Evolutionary conservation across 352 stramenopile genomes (phyloP), one percentile per base, ranked within the genome.

Genomic region (Thraustochytrium sp.): DNA sequence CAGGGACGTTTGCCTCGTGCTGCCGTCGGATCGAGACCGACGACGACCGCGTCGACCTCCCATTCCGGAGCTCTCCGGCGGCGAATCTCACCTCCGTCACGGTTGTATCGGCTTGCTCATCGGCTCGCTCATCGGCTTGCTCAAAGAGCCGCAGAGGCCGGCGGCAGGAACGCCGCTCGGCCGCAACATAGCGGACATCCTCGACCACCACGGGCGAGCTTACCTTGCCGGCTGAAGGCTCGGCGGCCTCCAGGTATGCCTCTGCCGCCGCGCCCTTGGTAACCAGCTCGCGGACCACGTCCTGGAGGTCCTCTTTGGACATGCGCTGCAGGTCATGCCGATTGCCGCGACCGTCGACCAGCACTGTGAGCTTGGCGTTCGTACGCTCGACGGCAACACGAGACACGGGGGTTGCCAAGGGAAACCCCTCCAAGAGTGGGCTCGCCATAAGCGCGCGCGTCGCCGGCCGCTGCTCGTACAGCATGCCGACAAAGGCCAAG

Each of bases 381-480:
- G 0, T 3, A 48, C 13, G 13, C 61, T 49, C 61, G n/a, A 18
- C 36, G 13, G 13, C 61, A 26, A 0, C 61, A 18, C 9, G 38
- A 5, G 8, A 23, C 2, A 3, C 31, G n/a, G 55, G n/a, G 36
- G 18, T 31, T 4, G 55, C 21, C 11, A 38, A 21, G 55, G 16
- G 18, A 31, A 26, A 29, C 36, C 18, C 31, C 18, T 3, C 9
- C 40, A 75, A 23, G 11, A 80, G 46, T 26, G 68, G 37, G 26
- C 31, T 63, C 38, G 68, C 34, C 23, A 44, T 8, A 18, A 80
- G 9, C 13, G 46, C 51, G 21, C 76, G 29, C 46, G 68, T 80
- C 13, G 68, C 68, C 11, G 68, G 48, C 46, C 26, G 11, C 26
- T 80, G 68, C 37, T 68, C 46, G 53, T 80, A 80, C 8, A 65